Evolutionary conservation across 192 early-diverging fungal genomes (phyloP), one percentile per base, ranked within the genome.

Genomic region (Fimicolochytrium jonesii): DNA sequence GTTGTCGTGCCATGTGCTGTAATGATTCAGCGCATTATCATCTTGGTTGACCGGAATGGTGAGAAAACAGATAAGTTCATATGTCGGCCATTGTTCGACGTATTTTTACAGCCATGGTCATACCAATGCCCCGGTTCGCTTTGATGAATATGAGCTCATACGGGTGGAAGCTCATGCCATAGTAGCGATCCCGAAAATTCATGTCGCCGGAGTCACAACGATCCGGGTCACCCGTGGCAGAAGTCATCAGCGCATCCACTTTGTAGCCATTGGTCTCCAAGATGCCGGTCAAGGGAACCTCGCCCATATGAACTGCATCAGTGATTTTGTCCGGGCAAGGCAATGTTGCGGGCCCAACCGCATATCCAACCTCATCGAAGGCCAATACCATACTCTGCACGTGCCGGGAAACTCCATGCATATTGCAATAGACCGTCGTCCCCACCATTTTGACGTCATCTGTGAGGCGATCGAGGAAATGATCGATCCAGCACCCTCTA

Each of bases 71-170:
- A 41, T n/a, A 41, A 41, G 37, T 41, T 41, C n/a, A 11, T 41
- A 41, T 41, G 9, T 9, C n/a, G n/a, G n/a, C n/a, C n/a, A n/a
- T n/a, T n/a, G n/a, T n/a, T n/a, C n/a, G n/a, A n/a, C n/a, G n/a
- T n/a, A n/a, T n/a, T n/a, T n/a, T n/a, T n/a, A n/a, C n/a, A n/a
- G n/a, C n/a, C n/a, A n/a, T n/a, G n/a, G n/a, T 22, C 25, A 17
- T 53, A 53, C 51, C 51, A 6, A 53, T 53, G 22, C 51, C 51
- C 28, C 51, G 51, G 51, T 53, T 53, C 28, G 28, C 10, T 33
- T 53, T 53, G 51, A 53, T 53, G 51, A 53, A 53, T 6, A 53
- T 32, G 10, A 53, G 28, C 10, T 53, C 51, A 30, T 53, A 53
- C 51, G 32, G 25, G 22, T 53, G 51, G 13, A 53, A 53, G 51